Evolutionary conservation across 176 grass and related monocot species (phyloP).

Genomic region (Aegilops longissima): DNA sequence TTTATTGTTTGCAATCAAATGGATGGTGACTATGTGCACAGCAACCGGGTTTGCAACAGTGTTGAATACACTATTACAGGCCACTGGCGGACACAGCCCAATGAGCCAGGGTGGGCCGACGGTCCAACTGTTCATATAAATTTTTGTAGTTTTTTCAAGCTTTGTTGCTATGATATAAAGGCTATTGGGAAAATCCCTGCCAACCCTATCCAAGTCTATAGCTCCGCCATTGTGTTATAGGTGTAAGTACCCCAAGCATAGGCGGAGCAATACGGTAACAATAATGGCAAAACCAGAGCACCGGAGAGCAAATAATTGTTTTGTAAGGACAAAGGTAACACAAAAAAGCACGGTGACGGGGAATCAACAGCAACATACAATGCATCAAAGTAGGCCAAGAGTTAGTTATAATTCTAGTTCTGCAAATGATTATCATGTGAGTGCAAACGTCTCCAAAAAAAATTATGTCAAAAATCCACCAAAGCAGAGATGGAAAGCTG

Average conservation of each 20-base stretch:
- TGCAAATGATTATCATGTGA: background rate
- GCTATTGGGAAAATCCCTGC: background rate
- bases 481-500: background rate
- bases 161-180: background rate
- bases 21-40: background rate
- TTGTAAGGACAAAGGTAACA: background rate
- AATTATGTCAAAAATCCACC: background rate
- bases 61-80: background rate
- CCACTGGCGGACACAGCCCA: background rate
- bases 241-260: background rate
- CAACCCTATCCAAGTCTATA: background rate
- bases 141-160: background rate
- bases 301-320: background rate
- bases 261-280: background rate
- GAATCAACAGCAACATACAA: no score
- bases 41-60: background rate
- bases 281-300: background rate
- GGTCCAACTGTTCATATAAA: background rate
- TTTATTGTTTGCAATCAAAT: background rate
- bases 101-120: background rate
- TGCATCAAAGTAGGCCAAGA: no score
- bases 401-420: background rate
- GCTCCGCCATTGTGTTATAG: background rate
- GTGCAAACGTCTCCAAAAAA: background rate
- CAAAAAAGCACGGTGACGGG: no score